Evolutionary conservation across 768 basidiomycete genomes (phyloP).

Genomic region (Mycena polygramma): DNA sequence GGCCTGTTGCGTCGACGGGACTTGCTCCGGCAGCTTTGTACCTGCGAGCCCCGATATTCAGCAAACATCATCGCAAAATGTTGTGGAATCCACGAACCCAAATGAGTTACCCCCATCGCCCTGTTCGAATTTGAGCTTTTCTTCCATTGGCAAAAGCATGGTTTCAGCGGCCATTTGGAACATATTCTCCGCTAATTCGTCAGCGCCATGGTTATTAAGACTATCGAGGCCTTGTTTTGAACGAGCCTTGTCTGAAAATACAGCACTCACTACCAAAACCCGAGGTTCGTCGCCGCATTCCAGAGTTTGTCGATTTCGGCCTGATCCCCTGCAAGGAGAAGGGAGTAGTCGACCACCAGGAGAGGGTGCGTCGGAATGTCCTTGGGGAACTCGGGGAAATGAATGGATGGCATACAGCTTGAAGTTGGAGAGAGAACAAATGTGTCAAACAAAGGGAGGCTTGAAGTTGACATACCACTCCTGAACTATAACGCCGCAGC

Average conservation of each 20-base stretch:
- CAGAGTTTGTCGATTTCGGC: slow-evolving; percentile 51
- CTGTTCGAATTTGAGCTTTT: slow-evolving; percentile 71
- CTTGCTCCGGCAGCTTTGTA: slow-evolving; percentile 77
- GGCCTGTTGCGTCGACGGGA: slow-evolving; percentile 71
- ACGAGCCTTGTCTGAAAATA: not conserved
- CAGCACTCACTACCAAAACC: slow-evolving; percentile 75
- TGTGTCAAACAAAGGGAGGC: too few relatives aligned
- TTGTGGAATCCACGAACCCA: slow-evolving; percentile 47
- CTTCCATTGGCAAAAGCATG: slow-evolving; percentile 65
- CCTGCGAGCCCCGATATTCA: slow-evolving; percentile 45
- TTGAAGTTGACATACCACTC: too few relatives aligned
- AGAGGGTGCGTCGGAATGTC: not conserved
- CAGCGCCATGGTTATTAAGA: slow-evolving; percentile 68
- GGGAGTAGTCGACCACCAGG: slow-evolving; percentile 39
- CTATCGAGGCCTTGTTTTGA: slow-evolving; percentile 43
- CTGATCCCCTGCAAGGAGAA: slow-evolving; percentile 56
- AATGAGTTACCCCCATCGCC: slow-evolving; percentile 60
- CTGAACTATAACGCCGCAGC: too few relatives aligned
- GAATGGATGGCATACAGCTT: too few relatives aligned
- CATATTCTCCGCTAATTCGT: slow-evolving; percentile 62
- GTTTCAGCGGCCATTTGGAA: slow-evolving; percentile 69
- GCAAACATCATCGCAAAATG: not conserved
- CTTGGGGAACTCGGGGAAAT: slow-evolving; percentile 59
- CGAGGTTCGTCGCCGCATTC: slow-evolving; percentile 68
- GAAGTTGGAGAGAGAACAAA: too few relatives aligned